Evolutionary conservation across 1,284 basidiomycete species (phyloP).

Genomic region (Erythrobasidium hasegawianum): DNA sequence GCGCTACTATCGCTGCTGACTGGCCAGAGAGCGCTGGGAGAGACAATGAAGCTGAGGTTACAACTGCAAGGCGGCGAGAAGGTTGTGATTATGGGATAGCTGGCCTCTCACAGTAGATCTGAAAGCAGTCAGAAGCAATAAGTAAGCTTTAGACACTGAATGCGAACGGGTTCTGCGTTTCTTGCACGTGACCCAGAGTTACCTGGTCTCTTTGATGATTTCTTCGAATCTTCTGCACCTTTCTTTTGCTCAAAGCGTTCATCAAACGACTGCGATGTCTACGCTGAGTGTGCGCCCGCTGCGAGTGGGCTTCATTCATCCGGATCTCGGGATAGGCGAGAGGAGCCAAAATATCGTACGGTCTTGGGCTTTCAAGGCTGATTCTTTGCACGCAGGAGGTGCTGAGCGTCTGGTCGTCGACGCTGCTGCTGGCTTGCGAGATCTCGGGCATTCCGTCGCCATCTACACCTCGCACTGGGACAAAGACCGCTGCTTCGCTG

Average conservation of each 20-base stretch:
- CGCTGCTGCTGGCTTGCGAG: slow-evolving; percentile 80
- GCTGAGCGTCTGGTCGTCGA: slow-evolving; percentile 96
- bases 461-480: slow-evolving; percentile 95
- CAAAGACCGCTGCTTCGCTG: slow-evolving; percentile 65
- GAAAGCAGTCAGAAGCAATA: background rate
- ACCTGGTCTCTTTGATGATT: too few relatives aligned
- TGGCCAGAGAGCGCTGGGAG: slow-evolving; percentile 19
- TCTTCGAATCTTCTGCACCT: too few relatives aligned
- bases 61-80: slow-evolving; percentile 2
- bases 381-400: slow-evolving; percentile 80
- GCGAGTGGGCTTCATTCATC: slow-evolving; percentile 81
- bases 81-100: background rate
- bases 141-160: background rate
- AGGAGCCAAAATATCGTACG: too few relatives aligned
- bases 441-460: slow-evolving; percentile 71
- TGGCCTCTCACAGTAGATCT: background rate
- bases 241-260: too few relatives aligned
- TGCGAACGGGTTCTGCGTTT: slow-evolving; percentile 1
- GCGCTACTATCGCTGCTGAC: slow-evolving; percentile 13
- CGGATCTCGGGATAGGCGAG: slow-evolving; percentile 89
- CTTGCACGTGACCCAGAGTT: too few relatives aligned
- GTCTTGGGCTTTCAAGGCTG: too few relatives aligned
- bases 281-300: slow-evolving; percentile 39
- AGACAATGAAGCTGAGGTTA: slow-evolving; percentile 22
- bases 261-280: background rate